Evolutionary conservation across 208 protist genomes (phyloP).

Genomic region (Trypanosoma boissoni): DNA sequence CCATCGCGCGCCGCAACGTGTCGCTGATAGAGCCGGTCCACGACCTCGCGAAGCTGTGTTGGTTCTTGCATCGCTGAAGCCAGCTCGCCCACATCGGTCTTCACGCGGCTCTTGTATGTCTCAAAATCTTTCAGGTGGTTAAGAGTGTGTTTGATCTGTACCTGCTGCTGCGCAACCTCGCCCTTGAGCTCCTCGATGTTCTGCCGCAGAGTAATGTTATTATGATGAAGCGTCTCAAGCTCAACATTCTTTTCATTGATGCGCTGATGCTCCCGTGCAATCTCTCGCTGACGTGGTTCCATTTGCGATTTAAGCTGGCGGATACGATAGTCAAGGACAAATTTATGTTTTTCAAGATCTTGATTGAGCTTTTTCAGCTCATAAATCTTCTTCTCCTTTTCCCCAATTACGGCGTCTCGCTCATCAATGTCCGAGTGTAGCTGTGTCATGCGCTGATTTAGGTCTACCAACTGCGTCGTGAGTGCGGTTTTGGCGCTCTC

Average conservation of each 20-base stretch:
- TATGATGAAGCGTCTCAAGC: slow-evolving; percentile 87
- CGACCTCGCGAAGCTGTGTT: slow-evolving; percentile 67
- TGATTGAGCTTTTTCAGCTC: slow-evolving; percentile 98
- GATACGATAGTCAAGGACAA: slow-evolving; percentile 98
- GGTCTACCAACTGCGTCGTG: slow-evolving; percentile 70
- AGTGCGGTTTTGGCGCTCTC: slow-evolving; percentile 74
- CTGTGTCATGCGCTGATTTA: slow-evolving; percentile 86
- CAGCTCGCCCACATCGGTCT: slow-evolving; percentile 81
- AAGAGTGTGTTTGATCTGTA: slow-evolving; percentile 68
- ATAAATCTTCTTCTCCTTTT: slow-evolving; percentile 97
- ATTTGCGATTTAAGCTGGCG: slow-evolving; percentile 97
- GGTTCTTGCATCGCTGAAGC: slow-evolving; percentile 91
- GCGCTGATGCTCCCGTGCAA: slow-evolving; percentile 85
- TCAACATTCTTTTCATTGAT: slow-evolving; percentile 92
- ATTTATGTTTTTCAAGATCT: slow-evolving; percentile 98
- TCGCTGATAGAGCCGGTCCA: slow-evolving; percentile 79
- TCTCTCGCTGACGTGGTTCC: slow-evolving; percentile 95
- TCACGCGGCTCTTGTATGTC: slow-evolving; percentile 78
- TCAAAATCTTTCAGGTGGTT: slow-evolving; percentile 88
- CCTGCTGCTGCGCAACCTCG: slow-evolving; percentile 87
- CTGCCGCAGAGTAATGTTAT: slow-evolving; percentile 84
- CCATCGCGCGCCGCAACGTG: slow-evolving; percentile 80
- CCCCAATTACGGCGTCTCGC: slow-evolving; percentile 92
- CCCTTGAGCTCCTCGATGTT: slow-evolving; percentile 88
- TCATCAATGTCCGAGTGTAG: slow-evolving; percentile 93